Evolutionary conservation across 129 eudicot species (phyloP), one percentile per base, ranked within the genome.

Genomic region (Centella asiatica): DNA sequence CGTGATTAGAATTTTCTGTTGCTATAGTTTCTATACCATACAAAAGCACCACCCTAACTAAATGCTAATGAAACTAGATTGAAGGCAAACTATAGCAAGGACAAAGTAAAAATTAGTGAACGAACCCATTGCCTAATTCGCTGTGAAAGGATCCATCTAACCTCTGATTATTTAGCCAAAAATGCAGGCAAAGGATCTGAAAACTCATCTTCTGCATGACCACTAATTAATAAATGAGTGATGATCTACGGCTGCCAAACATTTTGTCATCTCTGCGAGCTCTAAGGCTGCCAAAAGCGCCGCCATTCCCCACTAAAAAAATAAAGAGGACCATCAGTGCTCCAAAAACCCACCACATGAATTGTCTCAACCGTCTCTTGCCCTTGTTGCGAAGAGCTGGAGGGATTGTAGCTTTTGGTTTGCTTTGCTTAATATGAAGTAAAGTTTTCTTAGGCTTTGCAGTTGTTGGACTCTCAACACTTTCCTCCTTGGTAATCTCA

Each of bases 301-400:
- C 4, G n/a, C 14, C 15, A 32, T n/a, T 56, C 17, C 22, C 3
- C 27, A 32, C 9, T 26, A 19, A 18, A 14, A 86, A 81, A 12
- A 86, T 13, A 22, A 27, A 69, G n/a, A 81, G 33, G 15, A 76
- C 8, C 23, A 45, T 25, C 14, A 72, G 1, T 3, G 53, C 29
- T 17, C 55, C 56, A 34, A 78, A 2, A 17, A 60, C 20, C 24
- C 75, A 27, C 73, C 78, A 78, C 60, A 74, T 49, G 76, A 70
- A 68, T 32, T 79, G 79, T 62, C 71, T 83, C 71, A 70, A 51
- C 57, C 76, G 64, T 48, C 68, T 87, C 78, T 46, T 84, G 51
- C 81, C 71, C 74, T 74, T 74, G 78, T 77, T 84, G 54, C 89
- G 74, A n/a, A 80, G 82, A 0, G 95, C 80, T 0, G 98, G 90